A percentile compares a stretch with the other conserved stretches of the same genome.
phyloP scores from a whole-genome alignment of 768 basidiomycete genomes.

The Xanthoconium purpureum region DNA sequence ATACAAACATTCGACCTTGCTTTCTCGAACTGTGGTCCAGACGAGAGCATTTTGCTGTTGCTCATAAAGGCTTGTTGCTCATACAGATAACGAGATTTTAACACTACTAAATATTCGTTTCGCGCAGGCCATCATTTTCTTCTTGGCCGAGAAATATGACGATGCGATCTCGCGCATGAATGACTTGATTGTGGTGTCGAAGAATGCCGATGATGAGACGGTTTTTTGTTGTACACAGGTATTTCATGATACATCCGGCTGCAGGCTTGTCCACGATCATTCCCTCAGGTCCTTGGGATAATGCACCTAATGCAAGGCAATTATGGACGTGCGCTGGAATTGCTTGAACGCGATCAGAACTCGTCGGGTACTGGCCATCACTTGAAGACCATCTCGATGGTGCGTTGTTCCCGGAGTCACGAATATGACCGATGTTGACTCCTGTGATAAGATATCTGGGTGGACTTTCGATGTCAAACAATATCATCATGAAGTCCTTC shows the following conservation, averaged over 20 bases:
- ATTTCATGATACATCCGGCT: neutral
- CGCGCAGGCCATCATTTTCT: neutral
- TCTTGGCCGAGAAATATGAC: neutral
- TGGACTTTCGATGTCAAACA: slow-evolving; percentile 1
- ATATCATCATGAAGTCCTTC: neutral
- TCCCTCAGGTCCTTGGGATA: slow-evolving; percentile 2
- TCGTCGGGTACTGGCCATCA: neutral
- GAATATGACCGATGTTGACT: neutral
- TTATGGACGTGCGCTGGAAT: neutral
- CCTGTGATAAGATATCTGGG: slow-evolving; percentile 1
- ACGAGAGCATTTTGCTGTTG: neutral
- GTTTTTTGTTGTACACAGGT: neutral
- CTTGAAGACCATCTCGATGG: neutral
- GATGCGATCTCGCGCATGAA: neutral
- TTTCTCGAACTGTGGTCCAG: neutral
- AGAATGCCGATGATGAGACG: neutral
- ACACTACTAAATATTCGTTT: neutral
- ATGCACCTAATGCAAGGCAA: neutral
- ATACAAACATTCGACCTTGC: neutral
- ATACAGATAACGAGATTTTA: neutral
- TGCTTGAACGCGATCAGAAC: neutral
- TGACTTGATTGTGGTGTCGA: neutral
- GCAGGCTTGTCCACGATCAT: neutral
- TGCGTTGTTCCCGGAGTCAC: neutral
- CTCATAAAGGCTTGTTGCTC: neutral